Evolutionary conservation across 495 filamentous ascomycete genomes (phyloP), one percentile per base, ranked within the genome.

Genomic region (Trichoderma asperelloides): DNA sequence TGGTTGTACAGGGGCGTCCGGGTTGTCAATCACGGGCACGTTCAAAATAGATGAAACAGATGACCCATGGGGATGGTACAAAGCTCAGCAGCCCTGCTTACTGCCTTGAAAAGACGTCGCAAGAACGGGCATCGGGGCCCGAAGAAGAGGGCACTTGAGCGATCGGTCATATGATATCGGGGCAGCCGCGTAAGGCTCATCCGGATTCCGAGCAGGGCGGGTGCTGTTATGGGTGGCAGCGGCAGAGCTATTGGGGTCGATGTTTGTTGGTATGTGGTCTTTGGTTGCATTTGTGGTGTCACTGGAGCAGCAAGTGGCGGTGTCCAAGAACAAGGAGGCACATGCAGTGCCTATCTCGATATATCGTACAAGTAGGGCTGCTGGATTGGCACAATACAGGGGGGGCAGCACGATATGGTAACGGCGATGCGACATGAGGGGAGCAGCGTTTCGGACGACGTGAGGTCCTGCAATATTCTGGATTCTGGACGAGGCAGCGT

Each of bases 201-300:
- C 55, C 55, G 55, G 55, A 30, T 60, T 60, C 55, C 55, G 55
- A 60, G 55, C 55, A 60, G 55, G 55, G 55, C 55, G 30, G 55
- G n/a, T 2, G 25, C 21, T 15, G 5, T 37, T 47, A 4, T n/a
- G n/a, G n/a, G 43, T n/a, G n/a, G 43, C 12, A 47, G 43, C 15
- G 18, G 43, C 15, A n/a, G 15, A 5, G 12, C 6, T 18, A 45
- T 15, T 45, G 43, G 43, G 13, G 15, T 16, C 13, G 43, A n/a
- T 3, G 43, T 15, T 47, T 47, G 18, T 12, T 47, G 18, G 43
- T 12, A 47, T 37, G 33, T 37, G 33, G 33, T 37, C 6, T 2
- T 2, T 8, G 9, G 33, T 8, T 7, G 33, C 2, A 37, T 37
- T 37, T 37, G 33, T 37, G 33, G 33, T 37, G 33, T 37, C 9